Evolutionary conservation across 768 basidiomycete species (phyloP).

Genomic region (Xerocomus spinulosus): DNA sequence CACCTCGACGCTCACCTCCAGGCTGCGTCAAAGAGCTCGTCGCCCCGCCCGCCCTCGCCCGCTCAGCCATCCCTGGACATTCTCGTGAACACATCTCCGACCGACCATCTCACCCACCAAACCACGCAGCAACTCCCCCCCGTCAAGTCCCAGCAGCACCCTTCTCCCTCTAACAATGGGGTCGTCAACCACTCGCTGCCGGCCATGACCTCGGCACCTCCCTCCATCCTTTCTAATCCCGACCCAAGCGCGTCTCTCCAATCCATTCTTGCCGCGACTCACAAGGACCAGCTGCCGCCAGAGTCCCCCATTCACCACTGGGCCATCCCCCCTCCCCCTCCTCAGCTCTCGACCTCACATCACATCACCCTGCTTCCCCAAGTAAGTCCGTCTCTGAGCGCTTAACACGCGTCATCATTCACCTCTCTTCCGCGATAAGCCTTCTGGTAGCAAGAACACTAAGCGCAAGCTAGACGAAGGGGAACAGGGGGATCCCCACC

Average conservation of each 20-base stretch:
- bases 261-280: constrained; percentile 33
- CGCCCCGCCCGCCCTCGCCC: constrained; percentile 45
- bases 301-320: constrained; percentile 36
- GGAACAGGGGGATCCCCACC: constrained; percentile 57
- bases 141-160: constrained; percentile 19
- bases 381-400: constrained; percentile 33
- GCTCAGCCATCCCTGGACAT: constrained; percentile 39
- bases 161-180: constrained; percentile 24
- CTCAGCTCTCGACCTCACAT: constrained; percentile 31
- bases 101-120: constrained; percentile 31
- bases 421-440: constrained; percentile 22
- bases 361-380: constrained; percentile 33
- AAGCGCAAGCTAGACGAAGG: constrained; percentile 76
- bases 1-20: constrained; percentile 32
- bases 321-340: constrained; percentile 29
- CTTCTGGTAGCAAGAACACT: constrained; percentile 39
- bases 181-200: constrained; percentile 27
- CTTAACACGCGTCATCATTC: constrained; percentile 25
- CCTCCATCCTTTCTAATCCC: constrained; percentile 36
- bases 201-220: constrained; percentile 27
- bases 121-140: constrained; percentile 31
- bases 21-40: constrained; percentile 36
- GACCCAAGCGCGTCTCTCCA: constrained; percentile 38
- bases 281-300: constrained; percentile 30
- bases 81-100: constrained; percentile 30